A percentile compares a stretch with the other conserved stretches of the same genome.
These are phyloP conservation scores for Cylindrodendrum hubeiense DNA, from an alignment of 2,329 filamentous ascomycete genomes.

Conservation along the genomic window DNA sequence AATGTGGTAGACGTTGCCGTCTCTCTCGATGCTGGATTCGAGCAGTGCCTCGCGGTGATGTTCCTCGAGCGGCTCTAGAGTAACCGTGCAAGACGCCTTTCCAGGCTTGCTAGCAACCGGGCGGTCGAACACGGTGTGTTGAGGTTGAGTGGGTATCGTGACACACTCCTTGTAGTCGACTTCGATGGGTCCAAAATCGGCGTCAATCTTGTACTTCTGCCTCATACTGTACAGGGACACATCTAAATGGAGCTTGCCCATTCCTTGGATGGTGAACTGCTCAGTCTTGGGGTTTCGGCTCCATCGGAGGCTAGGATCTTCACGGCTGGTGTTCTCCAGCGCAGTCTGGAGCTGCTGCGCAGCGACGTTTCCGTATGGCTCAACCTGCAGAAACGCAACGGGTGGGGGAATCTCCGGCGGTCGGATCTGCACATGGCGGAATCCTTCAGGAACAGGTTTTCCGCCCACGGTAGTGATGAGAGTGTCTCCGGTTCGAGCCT, in stretches of 20 bases:
- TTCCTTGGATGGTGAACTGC: constrained; percentile 92
- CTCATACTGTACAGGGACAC: constrained; percentile 90
- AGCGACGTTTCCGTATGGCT: constrained; percentile 81
- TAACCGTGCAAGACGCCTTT: constrained; percentile 80
- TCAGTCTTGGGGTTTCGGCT: constrained; percentile 89
- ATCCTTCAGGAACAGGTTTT: constrained; percentile 73
- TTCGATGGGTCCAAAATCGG: constrained; percentile 90
- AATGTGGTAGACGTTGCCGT: constrained; percentile 78
- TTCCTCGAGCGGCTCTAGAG: constrained; percentile 71
- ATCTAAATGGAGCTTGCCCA: constrained; percentile 96
- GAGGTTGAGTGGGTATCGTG: constrained; percentile 65
- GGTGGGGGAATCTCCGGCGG: constrained; percentile 92
- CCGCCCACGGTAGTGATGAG: constrained; percentile 77
- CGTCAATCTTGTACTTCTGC: constrained; percentile 88
- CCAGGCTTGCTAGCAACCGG: constrained; percentile 84
- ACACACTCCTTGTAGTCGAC: constrained; percentile 95
- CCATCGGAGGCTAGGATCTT: constrained; percentile 93
- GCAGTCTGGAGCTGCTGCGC: constrained; percentile 84
- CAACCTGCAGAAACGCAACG: constrained; percentile 96
- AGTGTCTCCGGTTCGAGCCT: constrained; percentile 94
- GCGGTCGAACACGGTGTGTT: constrained; percentile 78
- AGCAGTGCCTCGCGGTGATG: constrained; percentile 53
- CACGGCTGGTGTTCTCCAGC: constrained; percentile 82
- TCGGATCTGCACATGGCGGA: constrained; percentile 83
- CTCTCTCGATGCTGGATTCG: constrained; percentile 63